phyloP scores from a whole-genome alignment of 805 yeast species.

The Candida incommunis region DNA sequence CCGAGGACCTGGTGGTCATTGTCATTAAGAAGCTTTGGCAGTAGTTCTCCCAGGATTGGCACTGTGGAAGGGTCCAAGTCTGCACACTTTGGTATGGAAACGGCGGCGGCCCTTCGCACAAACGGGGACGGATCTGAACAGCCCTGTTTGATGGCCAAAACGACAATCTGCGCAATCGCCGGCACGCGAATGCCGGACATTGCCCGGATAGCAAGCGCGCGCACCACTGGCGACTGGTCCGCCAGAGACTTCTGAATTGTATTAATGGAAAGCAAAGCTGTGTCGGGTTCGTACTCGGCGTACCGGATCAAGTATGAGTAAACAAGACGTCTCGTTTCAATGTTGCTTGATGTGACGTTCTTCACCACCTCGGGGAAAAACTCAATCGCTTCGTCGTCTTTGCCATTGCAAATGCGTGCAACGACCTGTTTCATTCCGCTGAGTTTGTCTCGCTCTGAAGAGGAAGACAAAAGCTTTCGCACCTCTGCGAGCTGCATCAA shows the following conservation, averaged over 20 bases:
- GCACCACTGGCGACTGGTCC: conserved; percentile 51
- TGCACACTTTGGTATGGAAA: conserved; percentile 50
- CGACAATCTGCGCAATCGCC: conserved; percentile 65
- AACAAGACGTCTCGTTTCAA: conserved; percentile 61
- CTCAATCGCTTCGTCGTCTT: conserved; percentile 28
- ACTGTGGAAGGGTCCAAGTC: conserved; percentile 30
- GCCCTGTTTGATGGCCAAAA: conserved; percentile 57
- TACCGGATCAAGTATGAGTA: conserved; percentile 58
- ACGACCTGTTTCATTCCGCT: conserved; percentile 44
- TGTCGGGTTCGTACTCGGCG: conserved; percentile 75
- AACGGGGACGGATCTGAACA: conserved; percentile 56
- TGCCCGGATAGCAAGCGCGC: conserved; percentile 66
- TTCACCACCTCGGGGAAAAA: conserved; percentile 81
- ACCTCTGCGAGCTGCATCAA: conserved; percentile 46
- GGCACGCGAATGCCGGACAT: conserved; percentile 73
- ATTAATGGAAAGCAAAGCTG: conserved; percentile 80
- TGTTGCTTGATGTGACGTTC: conserved; percentile 56
- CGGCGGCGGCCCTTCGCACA: conserved; percentile 70
- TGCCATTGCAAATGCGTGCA: conserved; percentile 16
- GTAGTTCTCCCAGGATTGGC: conserved; percentile 34
- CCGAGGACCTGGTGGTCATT: conserved; percentile 53
- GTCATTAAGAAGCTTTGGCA: conserved; percentile 50
- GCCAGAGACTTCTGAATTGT: conserved; percentile 74
- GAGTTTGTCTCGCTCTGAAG: conserved; percentile 48
- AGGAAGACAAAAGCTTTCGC: conserved; percentile 47